Conservation (phyloP, 345 rosid species). For the Eucalyptus cloeziana region DNA sequence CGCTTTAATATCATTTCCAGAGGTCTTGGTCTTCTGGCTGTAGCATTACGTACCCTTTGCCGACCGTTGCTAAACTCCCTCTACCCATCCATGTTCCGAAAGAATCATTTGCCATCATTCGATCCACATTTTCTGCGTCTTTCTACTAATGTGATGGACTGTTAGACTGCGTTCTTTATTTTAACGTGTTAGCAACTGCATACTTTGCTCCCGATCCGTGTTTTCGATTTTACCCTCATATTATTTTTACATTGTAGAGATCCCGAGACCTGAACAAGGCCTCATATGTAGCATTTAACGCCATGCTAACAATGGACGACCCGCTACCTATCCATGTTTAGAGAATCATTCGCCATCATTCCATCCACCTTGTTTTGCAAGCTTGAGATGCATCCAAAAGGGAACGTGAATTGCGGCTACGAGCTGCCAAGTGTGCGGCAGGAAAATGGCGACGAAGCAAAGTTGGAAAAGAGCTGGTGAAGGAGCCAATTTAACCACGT, state of each 20-base stretch:
- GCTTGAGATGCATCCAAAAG: neutral
- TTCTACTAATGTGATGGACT: too few species aligned
- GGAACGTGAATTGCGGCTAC: neutral
- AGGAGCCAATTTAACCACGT: neutral
- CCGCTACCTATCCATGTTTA: neutral
- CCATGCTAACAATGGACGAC: too few species aligned
- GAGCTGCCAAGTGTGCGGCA: neutral
- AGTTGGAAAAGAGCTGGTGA: neutral
- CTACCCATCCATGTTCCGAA: neutral
- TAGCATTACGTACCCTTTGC: neutral
- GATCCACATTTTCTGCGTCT: neutral
- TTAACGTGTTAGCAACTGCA: too few species aligned
- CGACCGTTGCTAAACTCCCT: neutral
- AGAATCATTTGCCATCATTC: neutral
- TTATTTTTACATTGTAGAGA: too few species aligned
- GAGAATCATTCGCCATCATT: neutral
- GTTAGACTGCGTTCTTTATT: rapidly evolving
- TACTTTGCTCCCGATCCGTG: rapidly evolving
- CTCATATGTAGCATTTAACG: too few species aligned
- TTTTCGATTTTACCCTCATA: too few species aligned
- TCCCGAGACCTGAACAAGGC: too few species aligned
- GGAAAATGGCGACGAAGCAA: neutral
- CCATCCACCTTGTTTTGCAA: neutral
- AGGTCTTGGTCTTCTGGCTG: neutral
- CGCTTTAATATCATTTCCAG: neutral